Evolutionary conservation across 2,329 filamentous ascomycete species (phyloP).

Genomic region (Akanthomyces muscarius): DNA sequence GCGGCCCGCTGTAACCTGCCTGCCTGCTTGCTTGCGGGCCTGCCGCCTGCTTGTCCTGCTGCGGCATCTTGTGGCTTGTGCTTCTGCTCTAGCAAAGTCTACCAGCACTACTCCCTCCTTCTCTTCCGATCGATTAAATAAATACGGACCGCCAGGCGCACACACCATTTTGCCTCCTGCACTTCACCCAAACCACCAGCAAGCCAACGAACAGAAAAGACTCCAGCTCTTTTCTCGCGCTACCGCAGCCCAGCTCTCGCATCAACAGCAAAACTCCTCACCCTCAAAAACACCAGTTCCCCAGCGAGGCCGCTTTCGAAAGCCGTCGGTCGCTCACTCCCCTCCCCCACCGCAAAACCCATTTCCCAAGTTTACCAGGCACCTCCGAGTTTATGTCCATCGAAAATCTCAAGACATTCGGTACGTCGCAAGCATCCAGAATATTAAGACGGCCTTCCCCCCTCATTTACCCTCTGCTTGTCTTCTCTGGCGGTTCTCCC

Average conservation of each 20-base stretch:
- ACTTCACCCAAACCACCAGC: slow-evolving; percentile 8
- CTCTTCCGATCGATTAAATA: slow-evolving; percentile 4
- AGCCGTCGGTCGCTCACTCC: slow-evolving; percentile 50
- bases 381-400: slow-evolving; percentile 95
- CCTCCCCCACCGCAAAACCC: slow-evolving; percentile 40
- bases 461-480: background rate
- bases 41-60: background rate
- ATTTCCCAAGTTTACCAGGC: slow-evolving; percentile 52
- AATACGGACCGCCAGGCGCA: background rate
- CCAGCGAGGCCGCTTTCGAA: slow-evolving; percentile 44
- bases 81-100: background rate
- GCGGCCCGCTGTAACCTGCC: slow-evolving; percentile 2
- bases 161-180: slow-evolving; percentile 13
- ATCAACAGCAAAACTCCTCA: background rate
- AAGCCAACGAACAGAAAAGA: slow-evolving; percentile 2
- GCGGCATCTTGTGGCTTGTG: slow-evolving; percentile 1
- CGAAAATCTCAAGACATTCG: slow-evolving; percentile 97
- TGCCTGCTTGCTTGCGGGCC: too few relatives aligned
- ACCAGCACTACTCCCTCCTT: slow-evolving; percentile 1
- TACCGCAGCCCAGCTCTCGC: background rate
- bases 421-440: slow-evolving; percentile 50
- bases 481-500: background rate
- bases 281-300: slow-evolving; percentile 21
- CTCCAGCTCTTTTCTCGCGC: background rate
- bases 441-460: background rate